Base-by-base conservation (phyloP, 2,329 filamentous ascomycete genomes). In the Fusarium cicatricum region DNA sequence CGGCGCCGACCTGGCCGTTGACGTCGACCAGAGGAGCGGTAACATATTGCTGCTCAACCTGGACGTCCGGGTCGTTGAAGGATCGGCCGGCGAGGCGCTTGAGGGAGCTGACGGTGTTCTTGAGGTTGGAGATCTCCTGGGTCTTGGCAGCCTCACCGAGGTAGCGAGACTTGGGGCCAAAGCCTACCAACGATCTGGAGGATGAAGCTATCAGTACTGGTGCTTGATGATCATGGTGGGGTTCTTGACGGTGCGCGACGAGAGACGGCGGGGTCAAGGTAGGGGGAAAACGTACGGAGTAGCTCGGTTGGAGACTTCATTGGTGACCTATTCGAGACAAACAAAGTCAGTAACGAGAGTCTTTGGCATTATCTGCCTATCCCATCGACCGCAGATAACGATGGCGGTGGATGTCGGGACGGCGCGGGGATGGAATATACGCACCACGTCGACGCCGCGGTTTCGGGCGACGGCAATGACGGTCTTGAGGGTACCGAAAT, bases 61-160 rank as follows among this genome's bases (percentile, higher is more conserved):
- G 85, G 62, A 97, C 84, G 84, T 99, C 95, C 74, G 95, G 92
- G 74, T 99, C 95, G 75, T 84, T 89, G 79, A 94, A 85, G 61
- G 85, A 83, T 74, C 95, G 92, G 73, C 95, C 95, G 72, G 90
- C 90, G 69, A 99, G 88, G 72, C 95, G 91, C 82, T 97, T 97
- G 71, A 99, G 85, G 67, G 87, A 93, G 76, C 87, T 84, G 80
- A 99, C 91, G 68, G 95, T 99, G 85, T 99, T 99, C 84, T 98
- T 99, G 73, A 98, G 87, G 84, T 99, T 99, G 73, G 94, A 97
- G 75, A 97, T 96, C 81, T 99, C 95, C 81, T 97, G 94, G 67
- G 94, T 98, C 87, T 98, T 98, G 68, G 95, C 95, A 53, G 91
- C 79, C 82, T 99, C 95, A 67, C 95, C 95, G 65, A 99, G 85